A percentile compares a stretch with the other conserved stretches of the same genome.
These are phyloP conservation scores for Yamadazyma taylorii DNA, from an alignment of 1,139 yeast species.

Conservation along the genomic window DNA sequence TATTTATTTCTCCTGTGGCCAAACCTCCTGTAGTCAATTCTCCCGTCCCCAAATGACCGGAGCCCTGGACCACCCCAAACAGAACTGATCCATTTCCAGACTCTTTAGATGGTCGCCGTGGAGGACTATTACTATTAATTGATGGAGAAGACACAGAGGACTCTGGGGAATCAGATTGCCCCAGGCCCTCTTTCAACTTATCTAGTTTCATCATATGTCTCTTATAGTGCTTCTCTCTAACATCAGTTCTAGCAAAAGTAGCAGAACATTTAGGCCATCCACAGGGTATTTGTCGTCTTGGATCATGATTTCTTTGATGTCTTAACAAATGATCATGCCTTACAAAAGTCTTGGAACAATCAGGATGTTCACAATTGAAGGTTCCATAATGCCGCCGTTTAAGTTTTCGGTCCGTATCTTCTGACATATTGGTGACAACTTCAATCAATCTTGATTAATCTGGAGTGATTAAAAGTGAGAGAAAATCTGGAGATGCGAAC, in stretches of 20 bases:
- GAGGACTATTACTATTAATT: background rate
- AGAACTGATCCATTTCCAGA: too few species aligned
- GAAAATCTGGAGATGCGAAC: too few species aligned
- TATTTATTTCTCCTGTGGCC: too few species aligned
- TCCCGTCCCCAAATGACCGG: too few species aligned
- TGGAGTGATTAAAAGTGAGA: too few species aligned
- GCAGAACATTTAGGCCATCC: constrained; percentile 31
- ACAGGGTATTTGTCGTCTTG: constrained; percentile 27
- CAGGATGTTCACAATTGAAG: constrained; percentile 17
- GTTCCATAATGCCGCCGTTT: constrained; percentile 11
- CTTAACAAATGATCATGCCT: constrained; percentile 40
- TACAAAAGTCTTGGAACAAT: constrained; percentile 35
- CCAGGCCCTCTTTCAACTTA: too few species aligned
- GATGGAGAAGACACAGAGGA: background rate
- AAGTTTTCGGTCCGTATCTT: background rate
- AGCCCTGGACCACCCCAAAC: too few species aligned
- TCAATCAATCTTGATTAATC: too few species aligned
- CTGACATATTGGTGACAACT: too few species aligned
- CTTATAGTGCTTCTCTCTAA: constrained; percentile 34
- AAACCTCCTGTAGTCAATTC: too few species aligned
- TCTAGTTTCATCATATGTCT: constrained; percentile 21
- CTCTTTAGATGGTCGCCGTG: background rate
- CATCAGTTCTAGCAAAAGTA: constrained; percentile 37
- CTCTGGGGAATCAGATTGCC: background rate
- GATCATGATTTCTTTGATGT: constrained; percentile 41